Percentiles rank a stretch among this genome's conserved stretches.
These are phyloP conservation scores for Xylaria sp. DNA, from an alignment of 2,329 filamentous ascomycete species.

Conservation along the genomic window DNA sequence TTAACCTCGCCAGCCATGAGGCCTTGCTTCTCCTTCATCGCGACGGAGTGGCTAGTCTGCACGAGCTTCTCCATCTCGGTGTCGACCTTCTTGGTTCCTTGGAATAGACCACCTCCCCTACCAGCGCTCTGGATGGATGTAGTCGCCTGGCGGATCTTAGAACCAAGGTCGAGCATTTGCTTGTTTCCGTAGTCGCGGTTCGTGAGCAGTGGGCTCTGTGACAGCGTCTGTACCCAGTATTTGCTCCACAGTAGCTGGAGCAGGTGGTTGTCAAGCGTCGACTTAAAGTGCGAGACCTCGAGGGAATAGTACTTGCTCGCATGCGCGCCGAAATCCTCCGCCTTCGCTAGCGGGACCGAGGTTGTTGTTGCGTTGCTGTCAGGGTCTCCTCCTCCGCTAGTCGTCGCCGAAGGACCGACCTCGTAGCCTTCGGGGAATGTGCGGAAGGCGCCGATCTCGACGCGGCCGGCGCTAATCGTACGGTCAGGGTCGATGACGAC, in stretches of 20 bases:
- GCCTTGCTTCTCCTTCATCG: slow-evolving; percentile 51
- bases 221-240: slow-evolving; percentile 97
- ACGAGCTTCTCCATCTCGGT: slow-evolving; percentile 48
- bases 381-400: slow-evolving; percentile 55
- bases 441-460: slow-evolving; percentile 96
- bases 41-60: slow-evolving; percentile 48
- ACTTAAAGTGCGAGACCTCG: slow-evolving; percentile 95
- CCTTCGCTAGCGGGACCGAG: slow-evolving; percentile 90
- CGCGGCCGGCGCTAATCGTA: slow-evolving; percentile 92
- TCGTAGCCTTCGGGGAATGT: slow-evolving; percentile 85
- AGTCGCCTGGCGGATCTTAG: slow-evolving; percentile 79
- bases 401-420: slow-evolving; percentile 47
- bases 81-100: slow-evolving; percentile 36
- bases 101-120: slow-evolving; percentile 45
- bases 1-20: slow-evolving; percentile 49
- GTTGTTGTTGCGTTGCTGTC: slow-evolving; percentile 9
- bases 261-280: slow-evolving; percentile 85
- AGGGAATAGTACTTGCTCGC: slow-evolving; percentile 90
- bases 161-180: slow-evolving; percentile 88
- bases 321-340: slow-evolving; percentile 95
- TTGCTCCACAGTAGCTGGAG: slow-evolving; percentile 97
- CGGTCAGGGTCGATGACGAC: slow-evolving; percentile 97
- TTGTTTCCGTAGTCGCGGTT: slow-evolving; percentile 94
- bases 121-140: slow-evolving; percentile 50
- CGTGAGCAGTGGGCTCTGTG: slow-evolving; percentile 87